These are phyloP conservation scores for Rhynchospora pubera DNA, from an alignment of 176 grass and related monocot genomes.

Conservation along the genomic window DNA sequence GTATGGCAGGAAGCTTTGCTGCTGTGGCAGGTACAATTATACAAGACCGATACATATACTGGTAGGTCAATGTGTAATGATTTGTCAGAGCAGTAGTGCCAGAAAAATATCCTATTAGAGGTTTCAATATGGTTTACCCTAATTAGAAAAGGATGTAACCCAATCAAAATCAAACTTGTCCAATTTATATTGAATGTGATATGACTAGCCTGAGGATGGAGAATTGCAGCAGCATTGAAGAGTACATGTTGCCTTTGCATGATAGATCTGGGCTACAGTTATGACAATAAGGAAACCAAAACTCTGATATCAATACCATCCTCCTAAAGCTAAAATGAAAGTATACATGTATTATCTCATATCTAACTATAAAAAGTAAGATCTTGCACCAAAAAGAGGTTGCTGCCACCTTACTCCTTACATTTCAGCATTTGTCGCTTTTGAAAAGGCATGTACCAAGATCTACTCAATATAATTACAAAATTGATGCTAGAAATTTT, in stretches of 20 bases:
- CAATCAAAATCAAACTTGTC: background rate
- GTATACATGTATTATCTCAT: no score
- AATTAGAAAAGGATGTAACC: background rate
- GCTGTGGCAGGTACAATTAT: background rate
- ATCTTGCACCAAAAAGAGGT: background rate
- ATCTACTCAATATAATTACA: background rate
- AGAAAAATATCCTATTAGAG: background rate
- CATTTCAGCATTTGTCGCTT: background rate
- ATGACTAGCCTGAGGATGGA: background rate
- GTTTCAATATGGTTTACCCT: background rate
- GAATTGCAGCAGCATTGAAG: background rate
- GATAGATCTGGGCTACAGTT: background rate
- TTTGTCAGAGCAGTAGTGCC: background rate
- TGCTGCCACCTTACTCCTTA: no score
- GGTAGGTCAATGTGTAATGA: background rate
- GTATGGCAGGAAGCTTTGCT: background rate
- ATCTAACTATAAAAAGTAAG: background rate
- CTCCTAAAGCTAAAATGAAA: background rate
- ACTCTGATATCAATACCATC: background rate
- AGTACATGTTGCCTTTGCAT: background rate
- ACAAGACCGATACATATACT: background rate
- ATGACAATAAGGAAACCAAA: background rate
- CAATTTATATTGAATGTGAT: background rate
- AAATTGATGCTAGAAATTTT: background rate
- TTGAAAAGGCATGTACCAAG: background rate